Evolutionary conservation across 1,139 yeast species (phyloP).

Genomic region (Yamadazyma dushanensis): DNA sequence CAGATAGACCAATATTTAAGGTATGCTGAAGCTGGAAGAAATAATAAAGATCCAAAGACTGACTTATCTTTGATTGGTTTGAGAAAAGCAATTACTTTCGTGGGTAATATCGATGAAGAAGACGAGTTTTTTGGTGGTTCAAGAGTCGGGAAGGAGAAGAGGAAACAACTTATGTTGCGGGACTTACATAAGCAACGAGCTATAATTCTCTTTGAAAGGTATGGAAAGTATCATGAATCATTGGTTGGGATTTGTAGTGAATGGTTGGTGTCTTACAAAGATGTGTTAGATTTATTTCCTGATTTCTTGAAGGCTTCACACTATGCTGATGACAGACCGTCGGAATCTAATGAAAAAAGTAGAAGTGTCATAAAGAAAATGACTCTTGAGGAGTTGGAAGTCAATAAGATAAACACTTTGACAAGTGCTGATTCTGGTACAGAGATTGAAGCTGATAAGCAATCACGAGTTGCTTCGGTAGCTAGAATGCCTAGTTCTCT

Average conservation of each 20-base stretch:
- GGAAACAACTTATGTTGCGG: conserved; percentile 32
- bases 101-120: conserved; percentile 25
- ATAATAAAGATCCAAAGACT: conserved; percentile 21
- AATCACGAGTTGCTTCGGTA: conserved; percentile 5
- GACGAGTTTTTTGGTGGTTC: conserved; percentile 25
- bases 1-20: conserved; percentile 43
- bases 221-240: conserved; percentile 40
- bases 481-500: conserved; percentile 11
- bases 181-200: conserved; percentile 36
- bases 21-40: conserved; percentile 16
- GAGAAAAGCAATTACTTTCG: conserved; percentile 36
- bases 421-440: conserved; percentile 32
- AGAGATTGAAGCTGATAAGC: conserved; percentile 17
- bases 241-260: conserved; percentile 44
- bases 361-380: conserved; percentile 31
- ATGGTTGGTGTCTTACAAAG: conserved; percentile 40
- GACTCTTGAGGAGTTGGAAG: conserved; percentile 27
- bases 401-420: conserved; percentile 9
- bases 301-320: conserved; percentile 36
- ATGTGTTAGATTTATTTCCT: conserved; percentile 39
- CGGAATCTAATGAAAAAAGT: conserved; percentile 12
- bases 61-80: conserved; percentile 36
- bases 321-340: conserved; percentile 8
- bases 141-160: conserved; percentile 23
- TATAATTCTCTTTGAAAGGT: conserved; percentile 32